These are phyloP conservation scores for Rhododendron mucronatum DNA, from an alignment of 148 eudicot species.

Conservation along the genomic window DNA sequence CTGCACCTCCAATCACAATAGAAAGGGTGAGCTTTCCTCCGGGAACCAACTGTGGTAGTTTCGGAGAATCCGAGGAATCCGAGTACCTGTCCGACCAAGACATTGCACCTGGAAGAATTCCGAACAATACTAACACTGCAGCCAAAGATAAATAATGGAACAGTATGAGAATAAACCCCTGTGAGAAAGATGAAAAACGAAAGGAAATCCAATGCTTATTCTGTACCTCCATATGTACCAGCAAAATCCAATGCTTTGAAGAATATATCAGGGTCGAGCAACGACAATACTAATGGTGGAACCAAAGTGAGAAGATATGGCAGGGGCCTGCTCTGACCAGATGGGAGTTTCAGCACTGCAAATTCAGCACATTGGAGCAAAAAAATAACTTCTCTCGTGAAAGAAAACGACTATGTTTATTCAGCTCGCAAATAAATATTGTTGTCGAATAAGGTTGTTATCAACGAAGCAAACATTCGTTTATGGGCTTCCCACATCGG, in stretches of 20 bases:
- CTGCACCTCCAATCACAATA: conserved; percentile 63
- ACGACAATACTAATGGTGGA: conserved; percentile 70
- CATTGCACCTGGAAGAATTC: conserved; percentile 91
- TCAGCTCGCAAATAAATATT: background rate
- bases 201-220: background rate
- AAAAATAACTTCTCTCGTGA: background rate
- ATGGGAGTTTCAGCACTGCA: conserved; percentile 84
- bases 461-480: background rate
- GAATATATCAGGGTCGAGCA: conserved; percentile 85
- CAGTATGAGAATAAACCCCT: background rate
- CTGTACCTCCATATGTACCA: conserved; percentile 95
- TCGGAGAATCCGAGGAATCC: conserved; percentile 31
- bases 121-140: conserved; percentile 85
- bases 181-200: background rate
- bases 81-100: conserved; percentile 82
- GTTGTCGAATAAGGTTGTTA: background rate
- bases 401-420: background rate
- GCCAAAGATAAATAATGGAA: background rate
- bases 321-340: conserved; percentile 59
- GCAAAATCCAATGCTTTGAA: conserved; percentile 98
- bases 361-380: background rate
- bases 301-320: conserved; percentile 68
- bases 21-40: conserved; percentile 83
- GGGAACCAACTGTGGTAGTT: conserved; percentile 57
- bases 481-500: background rate